Evolutionary conservation across 2,329 filamentous ascomycete genomes (phyloP), one percentile per base, ranked within the genome.

Genomic region (Aspergillus unguis): DNA sequence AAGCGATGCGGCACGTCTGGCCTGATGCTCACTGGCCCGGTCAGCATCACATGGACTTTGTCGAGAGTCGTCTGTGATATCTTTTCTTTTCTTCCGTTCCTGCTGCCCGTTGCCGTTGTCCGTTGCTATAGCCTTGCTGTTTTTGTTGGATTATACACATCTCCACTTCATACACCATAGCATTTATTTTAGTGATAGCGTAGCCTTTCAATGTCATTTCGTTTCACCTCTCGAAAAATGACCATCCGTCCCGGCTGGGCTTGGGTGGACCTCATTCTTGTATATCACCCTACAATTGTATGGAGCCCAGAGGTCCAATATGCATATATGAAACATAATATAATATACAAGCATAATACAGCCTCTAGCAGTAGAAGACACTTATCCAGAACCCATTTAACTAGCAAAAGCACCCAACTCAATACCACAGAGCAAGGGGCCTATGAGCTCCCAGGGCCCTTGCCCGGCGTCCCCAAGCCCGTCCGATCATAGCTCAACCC

Each of bases 1-100:
- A 97, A 74, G 92, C 91, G 27, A 85, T 99, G 69, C 85, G 87
- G 54, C 79, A 87, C 58, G 87, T 99, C 59, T 99, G 94, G 94
- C 94, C 94, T 1, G 90, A 95, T 63, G 85, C 83, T 37, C 83
- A 87, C 62, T 95, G 91, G 88, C 88, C 90, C 23, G 85, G 86
- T 54, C 85, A 90, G 65, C 81, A 85, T 62, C 82, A 83, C 52
- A 79, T 84, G 71, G 80, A 84, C 54, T 81, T 84, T 42, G 78
- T 94, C 54, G 90, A 96, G 74, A 92, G 88, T 71, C 84, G 88
- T 61, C 75, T 96, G 72, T 96, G 79, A 29, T 35, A 31, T 54
- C 23, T 33, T 50, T 29, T 29, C 40, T 42, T 26, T 29, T 23
- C 26, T 32, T n/a, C 10, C 25, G 17, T 45, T 26, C 5, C 44